These are phyloP conservation scores for Sarocladiaceae sp. DNA, from an alignment of 2,329 filamentous ascomycete genomes.

Conservation along the genomic window DNA sequence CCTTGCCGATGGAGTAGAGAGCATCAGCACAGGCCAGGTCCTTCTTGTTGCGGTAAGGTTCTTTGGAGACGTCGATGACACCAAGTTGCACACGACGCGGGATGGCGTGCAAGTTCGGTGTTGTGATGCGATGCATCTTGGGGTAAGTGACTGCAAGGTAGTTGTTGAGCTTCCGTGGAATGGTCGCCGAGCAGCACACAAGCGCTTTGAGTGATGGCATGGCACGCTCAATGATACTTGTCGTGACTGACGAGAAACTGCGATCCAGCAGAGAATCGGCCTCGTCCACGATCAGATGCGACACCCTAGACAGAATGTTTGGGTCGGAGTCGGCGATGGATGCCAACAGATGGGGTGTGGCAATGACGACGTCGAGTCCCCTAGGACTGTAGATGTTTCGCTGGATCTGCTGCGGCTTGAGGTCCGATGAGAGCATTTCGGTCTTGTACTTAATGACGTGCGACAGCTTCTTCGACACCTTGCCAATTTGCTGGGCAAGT, in stretches of 20 bases:
- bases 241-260: slow-evolving; percentile 82
- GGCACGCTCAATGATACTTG: slow-evolving; percentile 74
- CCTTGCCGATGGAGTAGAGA: slow-evolving; percentile 88
- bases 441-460: slow-evolving; percentile 86
- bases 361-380: slow-evolving; percentile 80
- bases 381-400: slow-evolving; percentile 74
- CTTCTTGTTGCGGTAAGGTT: slow-evolving; percentile 94
- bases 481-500: slow-evolving; percentile 81
- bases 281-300: slow-evolving; percentile 87
- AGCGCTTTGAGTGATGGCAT: slow-evolving; percentile 80
- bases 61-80: slow-evolving; percentile 84
- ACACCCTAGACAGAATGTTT: slow-evolving; percentile 87
- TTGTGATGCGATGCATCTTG: slow-evolving; percentile 76
- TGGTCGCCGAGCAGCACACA: slow-evolving; percentile 92
- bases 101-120: slow-evolving; percentile 93
- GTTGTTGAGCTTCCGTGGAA: slow-evolving; percentile 82
- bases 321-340: slow-evolving; percentile 88
- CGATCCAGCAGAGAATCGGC: slow-evolving; percentile 94
- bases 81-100: slow-evolving; percentile 91
- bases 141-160: slow-evolving; percentile 81
- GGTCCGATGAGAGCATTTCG: slow-evolving; percentile 73
- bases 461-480: slow-evolving; percentile 74
- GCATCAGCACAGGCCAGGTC: slow-evolving; percentile 89
- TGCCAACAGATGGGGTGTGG: slow-evolving; percentile 84
- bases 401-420: slow-evolving; percentile 75